phyloP scores from a whole-genome alignment of 306 rosid genomes.

The Castanea crenata region DNA sequence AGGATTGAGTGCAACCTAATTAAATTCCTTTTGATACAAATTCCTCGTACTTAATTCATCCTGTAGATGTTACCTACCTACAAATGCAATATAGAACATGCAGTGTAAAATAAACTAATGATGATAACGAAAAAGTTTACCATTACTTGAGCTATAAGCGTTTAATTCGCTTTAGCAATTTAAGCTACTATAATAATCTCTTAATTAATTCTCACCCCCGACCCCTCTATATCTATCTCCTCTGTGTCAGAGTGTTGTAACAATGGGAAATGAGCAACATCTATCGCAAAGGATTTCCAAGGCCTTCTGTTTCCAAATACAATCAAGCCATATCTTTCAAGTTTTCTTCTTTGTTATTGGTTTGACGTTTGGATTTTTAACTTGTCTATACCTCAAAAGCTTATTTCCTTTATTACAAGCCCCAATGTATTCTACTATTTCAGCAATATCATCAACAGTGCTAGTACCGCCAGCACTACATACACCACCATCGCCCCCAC shows the following conservation, averaged over 20 bases:
- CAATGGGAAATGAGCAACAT: conserved; percentile 8
- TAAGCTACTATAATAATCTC: not conserved
- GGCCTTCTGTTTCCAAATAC: not conserved
- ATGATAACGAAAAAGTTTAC: not conserved
- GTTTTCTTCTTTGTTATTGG: conserved; percentile 36
- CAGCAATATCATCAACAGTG: not conserved
- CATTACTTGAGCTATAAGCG: conserved; percentile 8
- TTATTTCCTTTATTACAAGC: conserved; percentile 6
- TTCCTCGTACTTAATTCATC: no score
- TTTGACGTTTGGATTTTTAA: conserved; percentile 40
- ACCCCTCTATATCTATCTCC: conserved; percentile 4
- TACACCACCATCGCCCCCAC: not conserved
- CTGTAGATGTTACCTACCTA: no score
- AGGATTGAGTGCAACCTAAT: no score
- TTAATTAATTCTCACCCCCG: not conserved
- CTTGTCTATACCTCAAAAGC: conserved; percentile 27
- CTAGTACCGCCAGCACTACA: not conserved
- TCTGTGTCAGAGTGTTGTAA: not conserved
- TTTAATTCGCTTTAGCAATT: not conserved
- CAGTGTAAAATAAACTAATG: not conserved
- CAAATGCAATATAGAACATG: not conserved
- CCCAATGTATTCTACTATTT: conserved; percentile 10
- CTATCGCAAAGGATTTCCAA: not conserved
- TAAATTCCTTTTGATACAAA: no score
- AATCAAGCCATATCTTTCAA: conserved; percentile 17